phyloP scores from a whole-genome alignment of 169 alveolate species.

The Toxoplasma gondii region DNA sequence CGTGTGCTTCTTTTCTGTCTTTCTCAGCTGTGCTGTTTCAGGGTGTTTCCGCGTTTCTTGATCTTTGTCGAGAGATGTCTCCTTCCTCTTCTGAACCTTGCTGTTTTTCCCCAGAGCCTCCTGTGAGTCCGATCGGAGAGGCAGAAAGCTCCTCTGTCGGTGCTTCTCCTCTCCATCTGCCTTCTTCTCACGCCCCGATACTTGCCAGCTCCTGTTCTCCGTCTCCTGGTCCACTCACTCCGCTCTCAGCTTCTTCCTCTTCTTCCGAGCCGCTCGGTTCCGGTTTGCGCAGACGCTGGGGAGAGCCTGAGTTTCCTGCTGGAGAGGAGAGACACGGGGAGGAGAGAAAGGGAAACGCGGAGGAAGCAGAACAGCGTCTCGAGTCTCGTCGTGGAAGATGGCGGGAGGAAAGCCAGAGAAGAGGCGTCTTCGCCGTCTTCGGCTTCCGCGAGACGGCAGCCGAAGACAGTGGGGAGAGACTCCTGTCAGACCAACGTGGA shows the following conservation, averaged over 20 bases:
- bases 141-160: neutral
- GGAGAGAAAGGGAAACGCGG: too few relatives aligned
- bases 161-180: neutral
- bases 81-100: neutral
- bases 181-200: neutral
- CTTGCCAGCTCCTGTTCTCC: neutral
- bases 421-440: neutral
- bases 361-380: too few relatives aligned
- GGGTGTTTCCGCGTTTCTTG: neutral
- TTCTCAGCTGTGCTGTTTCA: neutral
- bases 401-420: too few relatives aligned
- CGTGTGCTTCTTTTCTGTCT: neutral
- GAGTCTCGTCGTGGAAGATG: too few relatives aligned
- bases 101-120: neutral
- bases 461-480: neutral
- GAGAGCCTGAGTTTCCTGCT: too few relatives aligned
- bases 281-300: neutral
- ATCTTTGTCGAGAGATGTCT: neutral
- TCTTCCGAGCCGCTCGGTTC: neutral
- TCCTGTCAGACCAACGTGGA: neutral
- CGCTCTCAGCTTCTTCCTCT: neutral
- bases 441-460: neutral
- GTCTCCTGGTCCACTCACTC: neutral
- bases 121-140: neutral
- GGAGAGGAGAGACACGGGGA: too few relatives aligned